phyloP scores from a whole-genome alignment of 164 flowering plant genomes.

The Pachysandra terminalis region DNA sequence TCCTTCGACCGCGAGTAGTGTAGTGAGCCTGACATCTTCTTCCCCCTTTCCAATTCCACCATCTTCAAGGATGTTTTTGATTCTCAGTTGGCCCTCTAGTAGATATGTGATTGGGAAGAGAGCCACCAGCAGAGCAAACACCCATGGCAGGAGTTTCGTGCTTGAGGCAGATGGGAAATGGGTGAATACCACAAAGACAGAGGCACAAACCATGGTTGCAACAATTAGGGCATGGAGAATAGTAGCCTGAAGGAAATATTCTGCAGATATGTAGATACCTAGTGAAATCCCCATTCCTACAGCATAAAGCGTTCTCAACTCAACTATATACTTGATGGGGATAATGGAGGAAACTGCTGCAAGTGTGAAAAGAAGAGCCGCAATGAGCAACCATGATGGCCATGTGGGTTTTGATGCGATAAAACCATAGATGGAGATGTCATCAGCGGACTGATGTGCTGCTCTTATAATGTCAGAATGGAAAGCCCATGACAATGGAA shows the following conservation, averaged over 20 bases:
- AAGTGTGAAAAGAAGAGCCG: slow-evolving; percentile 73
- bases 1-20: slow-evolving; percentile 87
- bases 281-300: slow-evolving; percentile 81
- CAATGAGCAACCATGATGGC: slow-evolving; percentile 97
- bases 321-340: slow-evolving; percentile 86
- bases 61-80: slow-evolving; percentile 39
- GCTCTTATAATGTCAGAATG: slow-evolving; percentile 78
- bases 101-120: slow-evolving; percentile 95
- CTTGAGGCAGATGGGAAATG: slow-evolving; percentile 97
- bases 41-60: slow-evolving; percentile 43
- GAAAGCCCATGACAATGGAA: slow-evolving; percentile 76
- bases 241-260: slow-evolving; percentile 76
- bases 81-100: slow-evolving; percentile 87
- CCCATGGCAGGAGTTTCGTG: slow-evolving; percentile 85
- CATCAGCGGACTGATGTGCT: slow-evolving; percentile 85
- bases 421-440: slow-evolving; percentile 89
- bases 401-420: slow-evolving; percentile 79
- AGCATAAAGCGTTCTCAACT: slow-evolving; percentile 73
- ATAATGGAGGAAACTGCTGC: slow-evolving; percentile 80
- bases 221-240: slow-evolving; percentile 74
- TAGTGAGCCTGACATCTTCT: slow-evolving; percentile 65
- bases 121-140: slow-evolving; percentile 90
- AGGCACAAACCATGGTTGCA: slow-evolving; percentile 74
- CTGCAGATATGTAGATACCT: slow-evolving; percentile 86
- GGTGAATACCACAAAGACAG: slow-evolving; percentile 87